phyloP scores from a whole-genome alignment of 345 rosid species.

The Eucalyptus coolabah region DNA sequence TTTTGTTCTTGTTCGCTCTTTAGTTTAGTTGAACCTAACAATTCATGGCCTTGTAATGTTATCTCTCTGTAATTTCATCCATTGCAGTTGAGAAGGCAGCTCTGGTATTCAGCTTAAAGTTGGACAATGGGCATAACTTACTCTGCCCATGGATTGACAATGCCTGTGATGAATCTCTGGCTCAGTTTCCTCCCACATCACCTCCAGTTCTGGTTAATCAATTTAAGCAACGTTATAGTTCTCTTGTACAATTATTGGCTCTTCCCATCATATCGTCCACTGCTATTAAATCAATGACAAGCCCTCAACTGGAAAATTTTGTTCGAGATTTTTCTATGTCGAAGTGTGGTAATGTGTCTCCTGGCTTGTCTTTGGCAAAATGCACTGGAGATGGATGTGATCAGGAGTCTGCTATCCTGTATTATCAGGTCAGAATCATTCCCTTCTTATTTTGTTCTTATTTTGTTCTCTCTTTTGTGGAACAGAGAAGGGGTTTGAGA shows the following conservation, averaged over 20 bases:
- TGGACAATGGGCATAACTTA: constrained; percentile 72
- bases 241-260: constrained; percentile 44
- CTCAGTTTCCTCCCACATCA: constrained; percentile 73
- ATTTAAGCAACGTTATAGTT: constrained; percentile 42
- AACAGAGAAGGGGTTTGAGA: background rate
- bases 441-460: background rate
- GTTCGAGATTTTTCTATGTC: constrained; percentile 30
- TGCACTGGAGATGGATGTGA: constrained; percentile 21
- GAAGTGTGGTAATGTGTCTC: constrained; percentile 12
- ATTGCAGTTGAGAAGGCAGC: constrained; percentile 84
- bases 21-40: background rate
- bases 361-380: constrained; percentile 13
- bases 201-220: constrained; percentile 56
- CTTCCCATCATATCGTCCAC: constrained; percentile 70
- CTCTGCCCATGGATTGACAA: constrained; percentile 84
- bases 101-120: constrained; percentile 77
- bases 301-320: constrained; percentile 54
- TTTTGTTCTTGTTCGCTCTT: background rate
- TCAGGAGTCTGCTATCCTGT: constrained; percentile 27
- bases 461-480: background rate
- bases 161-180: constrained; percentile 71
- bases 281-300: constrained; percentile 57
- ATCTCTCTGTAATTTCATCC: background rate
- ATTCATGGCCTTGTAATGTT: background rate
- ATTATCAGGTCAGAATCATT: constrained; percentile 49